A percentile compares a stretch with the other conserved stretches of the same genome.
Evolutionary conservation across 805 yeast species (phyloP).

Genomic region (Kodamaea fukazawae): DNA sequence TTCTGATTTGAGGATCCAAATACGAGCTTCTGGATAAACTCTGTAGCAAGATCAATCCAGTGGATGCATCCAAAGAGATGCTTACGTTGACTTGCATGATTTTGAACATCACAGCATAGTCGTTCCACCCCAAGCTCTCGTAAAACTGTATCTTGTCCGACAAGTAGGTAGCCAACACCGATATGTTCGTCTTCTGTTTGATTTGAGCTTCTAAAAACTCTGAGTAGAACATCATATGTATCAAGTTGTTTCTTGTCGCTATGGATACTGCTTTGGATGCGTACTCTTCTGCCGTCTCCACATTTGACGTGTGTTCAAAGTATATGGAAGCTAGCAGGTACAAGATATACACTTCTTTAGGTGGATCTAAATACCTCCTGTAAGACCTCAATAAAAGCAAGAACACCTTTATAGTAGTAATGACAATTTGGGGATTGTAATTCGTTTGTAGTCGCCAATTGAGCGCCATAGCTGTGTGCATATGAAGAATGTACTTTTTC

Average conservation of each 20-base stretch:
- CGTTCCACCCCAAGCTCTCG: constrained; percentile 8
- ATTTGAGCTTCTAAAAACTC: constrained; percentile 40
- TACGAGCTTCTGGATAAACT: constrained; percentile 4
- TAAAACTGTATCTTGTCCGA: constrained; percentile 22
- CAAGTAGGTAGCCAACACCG: constrained; percentile 29
- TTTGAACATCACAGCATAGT: constrained; percentile 26
- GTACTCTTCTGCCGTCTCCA: constrained; percentile 41
- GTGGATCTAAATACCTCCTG: constrained; percentile 24
- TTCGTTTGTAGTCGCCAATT: background rate
- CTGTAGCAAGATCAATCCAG: constrained; percentile 21
- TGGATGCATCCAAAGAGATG: constrained; percentile 23
- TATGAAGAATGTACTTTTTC: constrained; percentile 15
- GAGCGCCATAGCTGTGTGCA: constrained; percentile 19
- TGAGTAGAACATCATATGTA: constrained; percentile 23
- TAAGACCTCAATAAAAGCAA: constrained; percentile 29
- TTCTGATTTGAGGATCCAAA: constrained; percentile 9
- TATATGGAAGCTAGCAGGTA: constrained; percentile 37
- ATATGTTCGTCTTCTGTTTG: constrained; percentile 25
- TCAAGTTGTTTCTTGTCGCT: constrained; percentile 26
- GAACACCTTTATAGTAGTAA: constrained; percentile 36
- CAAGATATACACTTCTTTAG: constrained; percentile 29
- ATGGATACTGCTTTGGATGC: constrained; percentile 29
- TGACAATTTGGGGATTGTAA: constrained; percentile 31
- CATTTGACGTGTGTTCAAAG: constrained; percentile 41
- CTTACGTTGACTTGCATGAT: constrained; percentile 30